Percentiles rank a stretch among this genome's conserved stretches.
Conservation (phyloP, 345 rosid genomes). For the Eucalyptus marginata region DNA sequence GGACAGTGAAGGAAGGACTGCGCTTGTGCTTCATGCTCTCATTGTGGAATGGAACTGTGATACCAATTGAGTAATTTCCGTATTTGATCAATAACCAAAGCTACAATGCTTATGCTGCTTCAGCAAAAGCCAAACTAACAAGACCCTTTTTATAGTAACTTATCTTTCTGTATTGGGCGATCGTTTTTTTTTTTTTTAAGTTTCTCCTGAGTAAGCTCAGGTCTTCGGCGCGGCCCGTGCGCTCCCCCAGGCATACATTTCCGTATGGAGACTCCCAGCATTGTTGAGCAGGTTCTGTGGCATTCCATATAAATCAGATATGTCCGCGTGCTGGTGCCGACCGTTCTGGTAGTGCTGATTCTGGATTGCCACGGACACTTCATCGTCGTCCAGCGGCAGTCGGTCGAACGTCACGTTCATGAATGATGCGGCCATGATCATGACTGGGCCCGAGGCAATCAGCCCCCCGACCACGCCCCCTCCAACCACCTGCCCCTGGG, state of each 20-base stretch:
- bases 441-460: slow-evolving; percentile 88
- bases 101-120: background rate
- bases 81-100: background rate
- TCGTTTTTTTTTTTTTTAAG: background rate
- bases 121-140: background rate
- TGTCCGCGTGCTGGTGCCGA: slow-evolving; percentile 38
- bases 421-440: slow-evolving; percentile 86
- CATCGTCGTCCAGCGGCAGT: slow-evolving; percentile 60
- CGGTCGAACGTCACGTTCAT: slow-evolving; percentile 90
- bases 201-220: background rate
- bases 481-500: slow-evolving; percentile 93
- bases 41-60: background rate
- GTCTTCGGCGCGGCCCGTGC: slow-evolving; percentile 38
- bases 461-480: slow-evolving; percentile 77
- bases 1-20: background rate
- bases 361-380: slow-evolving; percentile 15
- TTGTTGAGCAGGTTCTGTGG: slow-evolving; percentile 68
- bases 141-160: background rate
- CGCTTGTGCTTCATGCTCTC: background rate
- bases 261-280: slow-evolving; percentile 28
- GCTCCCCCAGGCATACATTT: slow-evolving; percentile 57
- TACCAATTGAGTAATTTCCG: background rate
- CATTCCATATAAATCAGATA: slow-evolving; percentile 50
- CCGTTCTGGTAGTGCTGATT: slow-evolving; percentile 29
- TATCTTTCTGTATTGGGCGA: background rate